Conservation (phyloP, 257 asterid genomes). For the Parsonsia alboflavescens region DNA sequence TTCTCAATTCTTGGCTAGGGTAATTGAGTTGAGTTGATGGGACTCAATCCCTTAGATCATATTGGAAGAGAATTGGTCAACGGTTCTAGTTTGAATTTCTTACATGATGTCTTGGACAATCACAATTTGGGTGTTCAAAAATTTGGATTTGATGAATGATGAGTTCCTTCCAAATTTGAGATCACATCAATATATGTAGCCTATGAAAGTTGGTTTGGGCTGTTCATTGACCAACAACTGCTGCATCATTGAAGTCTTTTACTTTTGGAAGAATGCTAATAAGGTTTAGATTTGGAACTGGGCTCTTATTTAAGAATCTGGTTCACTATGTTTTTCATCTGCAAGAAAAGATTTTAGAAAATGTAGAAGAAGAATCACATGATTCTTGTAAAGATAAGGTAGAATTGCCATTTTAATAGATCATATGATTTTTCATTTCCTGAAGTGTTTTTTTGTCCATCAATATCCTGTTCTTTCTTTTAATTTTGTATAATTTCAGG, state of each 20-base stretch:
- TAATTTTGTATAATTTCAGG: conserved; percentile 33
- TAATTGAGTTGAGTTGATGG: too few relatives aligned
- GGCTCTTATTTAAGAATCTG: neutral
- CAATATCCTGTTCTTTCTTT: conserved; percentile 4
- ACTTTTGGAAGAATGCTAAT: neutral
- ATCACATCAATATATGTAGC: too few relatives aligned
- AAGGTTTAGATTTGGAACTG: neutral
- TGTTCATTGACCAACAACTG: neutral
- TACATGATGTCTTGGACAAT: too few relatives aligned
- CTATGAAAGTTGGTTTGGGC: neutral
- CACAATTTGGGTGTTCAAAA: too few relatives aligned
- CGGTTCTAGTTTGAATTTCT: too few relatives aligned
- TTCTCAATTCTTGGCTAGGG: too few relatives aligned
- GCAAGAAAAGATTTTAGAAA: conserved; percentile 51
- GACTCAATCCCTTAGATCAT: too few relatives aligned
- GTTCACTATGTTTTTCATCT: conserved; percentile 6
- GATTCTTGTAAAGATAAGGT: conserved; percentile 39
- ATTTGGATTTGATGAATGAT: too few relatives aligned
- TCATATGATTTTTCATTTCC: neutral
- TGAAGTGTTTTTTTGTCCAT: conserved; percentile 1
- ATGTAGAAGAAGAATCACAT: conserved; percentile 42
- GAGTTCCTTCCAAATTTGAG: too few relatives aligned
- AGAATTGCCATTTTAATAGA: conserved; percentile 8
- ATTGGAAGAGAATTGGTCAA: too few relatives aligned
- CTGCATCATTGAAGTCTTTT: neutral